Percentiles rank a stretch among this genome's conserved stretches.
Conservation (phyloP, 1,284 basidiomycete species). For the Clitocybe nebularis region DNA sequence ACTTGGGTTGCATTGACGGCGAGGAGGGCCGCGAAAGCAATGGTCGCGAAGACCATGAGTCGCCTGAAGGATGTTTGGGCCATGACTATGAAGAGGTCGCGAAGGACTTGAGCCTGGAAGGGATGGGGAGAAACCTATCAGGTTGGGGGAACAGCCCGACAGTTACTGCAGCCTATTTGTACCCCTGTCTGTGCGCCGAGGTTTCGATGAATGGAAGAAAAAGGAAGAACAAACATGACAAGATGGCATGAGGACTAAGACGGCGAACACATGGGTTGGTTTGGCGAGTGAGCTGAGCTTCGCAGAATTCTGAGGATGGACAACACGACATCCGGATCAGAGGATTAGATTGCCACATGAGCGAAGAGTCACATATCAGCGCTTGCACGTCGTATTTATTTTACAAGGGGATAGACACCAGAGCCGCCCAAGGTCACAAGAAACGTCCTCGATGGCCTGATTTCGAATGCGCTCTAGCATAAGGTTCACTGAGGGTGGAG, state of each 20-base stretch:
- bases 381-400: constrained; percentile 1
- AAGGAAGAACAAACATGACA: constrained; percentile 4
- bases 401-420: not conserved
- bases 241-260: constrained; percentile 8
- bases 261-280: constrained; percentile 9
- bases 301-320: not conserved
- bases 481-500: no score
- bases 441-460: not conserved
- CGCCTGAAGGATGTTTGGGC: constrained; percentile 18
- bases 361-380: constrained; percentile 2
- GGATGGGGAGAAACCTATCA: constrained; percentile 1
- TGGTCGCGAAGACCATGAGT: constrained; percentile 20
- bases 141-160: constrained; percentile 1
- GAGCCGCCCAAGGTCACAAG: constrained; percentile 1
- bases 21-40: constrained; percentile 18
- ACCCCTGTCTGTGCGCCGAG: not conserved
- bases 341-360: constrained; percentile 11
- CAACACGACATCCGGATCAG: constrained; percentile 9
- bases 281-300: constrained; percentile 3
- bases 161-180: not conserved
- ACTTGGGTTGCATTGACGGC: constrained; percentile 44
- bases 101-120: no score
- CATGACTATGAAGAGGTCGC: constrained; percentile 11
- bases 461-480: no score
- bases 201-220: no score